A percentile compares a stretch with the other conserved stretches of the same genome.
phyloP scores from a whole-genome alignment of 257 asterid species.

The Nicotiana obtusifolia region DNA sequence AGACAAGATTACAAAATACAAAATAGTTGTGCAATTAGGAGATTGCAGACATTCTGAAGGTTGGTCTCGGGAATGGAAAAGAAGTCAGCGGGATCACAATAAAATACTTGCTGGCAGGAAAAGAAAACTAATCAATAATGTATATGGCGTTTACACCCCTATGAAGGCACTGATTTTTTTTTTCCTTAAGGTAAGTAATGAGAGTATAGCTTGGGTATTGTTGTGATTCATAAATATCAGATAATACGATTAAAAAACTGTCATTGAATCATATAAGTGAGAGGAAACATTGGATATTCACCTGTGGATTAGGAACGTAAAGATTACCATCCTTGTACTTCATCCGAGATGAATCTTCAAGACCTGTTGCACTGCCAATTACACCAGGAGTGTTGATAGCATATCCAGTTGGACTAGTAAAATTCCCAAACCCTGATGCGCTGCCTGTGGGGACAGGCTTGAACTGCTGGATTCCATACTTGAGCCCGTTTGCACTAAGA shows the following conservation, averaged over 20 bases:
- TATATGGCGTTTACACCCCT: background rate
- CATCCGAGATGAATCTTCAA: constrained; percentile 79
- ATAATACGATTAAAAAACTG: background rate
- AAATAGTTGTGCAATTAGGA: background rate
- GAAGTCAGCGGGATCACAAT: background rate
- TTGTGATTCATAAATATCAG: background rate
- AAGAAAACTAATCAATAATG: background rate
- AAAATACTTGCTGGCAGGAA: background rate
- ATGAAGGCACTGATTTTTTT: background rate
- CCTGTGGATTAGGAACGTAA: constrained; percentile 88
- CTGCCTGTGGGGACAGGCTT: constrained; percentile 73
- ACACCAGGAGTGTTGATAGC: constrained; percentile 75
- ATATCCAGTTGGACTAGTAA: constrained; percentile 69
- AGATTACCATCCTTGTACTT: constrained; percentile 74
- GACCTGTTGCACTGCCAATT: constrained; percentile 66
- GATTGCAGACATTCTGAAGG: background rate
- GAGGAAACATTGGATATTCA: constrained; percentile 17
- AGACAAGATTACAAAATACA: background rate
- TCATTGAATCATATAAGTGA: background rate
- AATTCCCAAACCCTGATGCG: constrained; percentile 76
- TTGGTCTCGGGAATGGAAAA: background rate
- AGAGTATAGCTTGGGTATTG: background rate
- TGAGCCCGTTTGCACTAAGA: constrained; percentile 50
- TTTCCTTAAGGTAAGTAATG: background rate
- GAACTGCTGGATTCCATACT: constrained; percentile 85